phyloP scores from a whole-genome alignment of 768 basidiomycete species.

The Podaxis sp. region DNA sequence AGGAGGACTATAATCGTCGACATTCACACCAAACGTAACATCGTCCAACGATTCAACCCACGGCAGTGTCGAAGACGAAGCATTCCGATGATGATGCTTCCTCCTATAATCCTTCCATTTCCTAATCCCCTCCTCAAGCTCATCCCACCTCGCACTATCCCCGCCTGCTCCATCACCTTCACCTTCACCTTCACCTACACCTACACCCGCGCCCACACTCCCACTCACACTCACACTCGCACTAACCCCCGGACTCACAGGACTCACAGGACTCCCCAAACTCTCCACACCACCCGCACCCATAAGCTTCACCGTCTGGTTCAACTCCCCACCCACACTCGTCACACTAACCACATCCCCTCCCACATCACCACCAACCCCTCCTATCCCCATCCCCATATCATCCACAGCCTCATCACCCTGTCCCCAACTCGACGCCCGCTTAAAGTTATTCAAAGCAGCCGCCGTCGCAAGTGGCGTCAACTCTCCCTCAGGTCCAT shows the following conservation, averaged over 20 bases:
- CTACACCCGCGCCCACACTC: background rate
- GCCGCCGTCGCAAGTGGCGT: background rate
- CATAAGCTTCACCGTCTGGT: slow-evolving; percentile 19
- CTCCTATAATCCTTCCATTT: background rate
- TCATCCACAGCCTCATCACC: slow-evolving; percentile 37
- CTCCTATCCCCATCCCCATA: slow-evolving; percentile 18
- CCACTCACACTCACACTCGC: background rate
- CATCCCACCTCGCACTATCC: background rate
- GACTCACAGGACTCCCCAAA: slow-evolving; percentile 2
- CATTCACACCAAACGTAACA: background rate
- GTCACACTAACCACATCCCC: slow-evolving; percentile 27
- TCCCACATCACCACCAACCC: background rate
- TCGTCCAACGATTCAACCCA: slow-evolving; percentile 8
- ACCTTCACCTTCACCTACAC: background rate
- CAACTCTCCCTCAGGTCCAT: background rate
- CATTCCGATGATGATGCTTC: background rate
- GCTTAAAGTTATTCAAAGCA: slow-evolving; percentile 19
- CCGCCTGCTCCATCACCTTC: too few relatives aligned
- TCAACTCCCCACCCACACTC: slow-evolving; percentile 36
- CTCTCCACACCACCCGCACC: slow-evolving; percentile 16
- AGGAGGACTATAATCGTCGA: background rate
- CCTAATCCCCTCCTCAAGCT: background rate
- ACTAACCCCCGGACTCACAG: background rate
- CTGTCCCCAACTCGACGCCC: slow-evolving; percentile 65
- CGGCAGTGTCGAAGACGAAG: slow-evolving; percentile 4